A percentile compares a stretch with the other conserved stretches of the same genome.
phyloP scores from a whole-genome alignment of 768 basidiomycete species.

The Lactarius evosmus region DNA sequence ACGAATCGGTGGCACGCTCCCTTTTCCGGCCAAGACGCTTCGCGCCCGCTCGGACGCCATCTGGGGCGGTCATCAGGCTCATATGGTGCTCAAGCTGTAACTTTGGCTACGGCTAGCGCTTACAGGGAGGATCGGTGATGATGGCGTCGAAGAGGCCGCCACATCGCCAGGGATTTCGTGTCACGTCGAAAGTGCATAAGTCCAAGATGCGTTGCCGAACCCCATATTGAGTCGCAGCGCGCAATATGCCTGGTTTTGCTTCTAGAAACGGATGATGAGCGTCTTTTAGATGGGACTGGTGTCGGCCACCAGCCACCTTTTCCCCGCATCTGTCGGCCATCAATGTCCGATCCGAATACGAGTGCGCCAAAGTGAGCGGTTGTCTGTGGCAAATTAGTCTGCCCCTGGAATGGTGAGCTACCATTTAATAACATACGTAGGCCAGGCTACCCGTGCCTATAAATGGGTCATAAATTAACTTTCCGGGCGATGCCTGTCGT shows the following conservation, averaged over 20 bases:
- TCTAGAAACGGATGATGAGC: constrained; percentile 30
- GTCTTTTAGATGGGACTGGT: background rate
- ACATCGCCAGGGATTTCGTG: constrained; percentile 81
- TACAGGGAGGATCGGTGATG: constrained; percentile 92
- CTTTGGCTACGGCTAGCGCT: constrained; percentile 31
- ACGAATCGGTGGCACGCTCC: constrained; percentile 36
- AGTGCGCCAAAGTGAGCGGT: constrained; percentile 84
- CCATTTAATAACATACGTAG: constrained; percentile 51
- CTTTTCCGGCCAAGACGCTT: constrained; percentile 75
- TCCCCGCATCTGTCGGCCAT: constrained; percentile 95
- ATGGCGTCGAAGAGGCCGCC: constrained; percentile 93
- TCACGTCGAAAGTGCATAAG: constrained; percentile 90
- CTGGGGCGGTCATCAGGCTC: constrained; percentile 38
- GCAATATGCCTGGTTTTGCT: constrained; percentile 63
- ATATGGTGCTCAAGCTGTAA: background rate
- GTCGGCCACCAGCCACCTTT: constrained; percentile 52
- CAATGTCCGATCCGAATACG: constrained; percentile 92
- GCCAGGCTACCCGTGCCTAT: constrained; percentile 90
- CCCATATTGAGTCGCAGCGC: constrained; percentile 83
- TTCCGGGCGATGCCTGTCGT: constrained; percentile 77
- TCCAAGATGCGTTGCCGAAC: constrained; percentile 72
- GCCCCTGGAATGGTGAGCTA: constrained; percentile 4
- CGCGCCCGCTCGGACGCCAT: constrained; percentile 89
- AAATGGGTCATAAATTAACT: constrained; percentile 93
- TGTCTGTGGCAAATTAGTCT: constrained; percentile 47